phyloP scores from a whole-genome alignment of 2,329 filamentous ascomycete genomes.

The Stylonectria norvegica region DNA sequence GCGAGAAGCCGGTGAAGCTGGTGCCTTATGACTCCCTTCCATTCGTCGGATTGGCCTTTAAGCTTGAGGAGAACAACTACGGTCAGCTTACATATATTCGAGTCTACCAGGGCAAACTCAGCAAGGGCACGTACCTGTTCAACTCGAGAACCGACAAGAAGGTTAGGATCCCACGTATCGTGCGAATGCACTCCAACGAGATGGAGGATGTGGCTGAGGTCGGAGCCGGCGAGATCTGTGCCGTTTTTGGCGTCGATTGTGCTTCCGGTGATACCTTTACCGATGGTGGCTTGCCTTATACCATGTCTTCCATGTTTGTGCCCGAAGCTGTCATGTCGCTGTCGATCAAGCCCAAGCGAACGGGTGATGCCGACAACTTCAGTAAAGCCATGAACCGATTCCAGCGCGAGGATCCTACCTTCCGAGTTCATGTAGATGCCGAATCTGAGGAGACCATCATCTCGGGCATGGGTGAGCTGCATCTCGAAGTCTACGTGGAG shows the following conservation, averaged over 20 bases:
- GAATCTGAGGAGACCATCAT: constrained; percentile 98
- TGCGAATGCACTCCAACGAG: constrained; percentile 99
- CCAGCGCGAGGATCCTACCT: constrained; percentile 96
- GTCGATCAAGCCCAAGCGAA: constrained; percentile 93
- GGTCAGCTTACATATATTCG: constrained; percentile 97
- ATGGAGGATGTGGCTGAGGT: constrained; percentile 96
- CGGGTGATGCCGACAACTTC: constrained; percentile 89
- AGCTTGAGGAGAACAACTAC: constrained; percentile 98
- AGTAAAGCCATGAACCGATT: constrained; percentile 98
- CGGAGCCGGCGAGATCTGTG: constrained; percentile 95
- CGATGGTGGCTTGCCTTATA: constrained; percentile 86
- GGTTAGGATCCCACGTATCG: constrained; percentile 93
- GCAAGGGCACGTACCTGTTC: constrained; percentile 85
- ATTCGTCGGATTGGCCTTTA: constrained; percentile 95
- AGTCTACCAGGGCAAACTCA: constrained; percentile 90
- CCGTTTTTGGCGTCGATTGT: constrained; percentile 96
- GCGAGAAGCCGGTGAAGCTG: constrained; percentile 78
- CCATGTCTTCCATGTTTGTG: constrained; percentile 97
- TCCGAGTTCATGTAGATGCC: constrained; percentile 86
- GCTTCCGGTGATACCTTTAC: constrained; percentile 98
- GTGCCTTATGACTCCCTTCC: constrained; percentile 91
- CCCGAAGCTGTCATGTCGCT: constrained; percentile 97
- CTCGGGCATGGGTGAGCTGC: constrained; percentile 95
- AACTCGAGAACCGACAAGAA: constrained; percentile 95
- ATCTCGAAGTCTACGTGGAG: constrained; percentile 96